These are phyloP conservation scores for Hordeum marinum DNA, from an alignment of 176 grass and related monocot species.

Conservation along the genomic window DNA sequence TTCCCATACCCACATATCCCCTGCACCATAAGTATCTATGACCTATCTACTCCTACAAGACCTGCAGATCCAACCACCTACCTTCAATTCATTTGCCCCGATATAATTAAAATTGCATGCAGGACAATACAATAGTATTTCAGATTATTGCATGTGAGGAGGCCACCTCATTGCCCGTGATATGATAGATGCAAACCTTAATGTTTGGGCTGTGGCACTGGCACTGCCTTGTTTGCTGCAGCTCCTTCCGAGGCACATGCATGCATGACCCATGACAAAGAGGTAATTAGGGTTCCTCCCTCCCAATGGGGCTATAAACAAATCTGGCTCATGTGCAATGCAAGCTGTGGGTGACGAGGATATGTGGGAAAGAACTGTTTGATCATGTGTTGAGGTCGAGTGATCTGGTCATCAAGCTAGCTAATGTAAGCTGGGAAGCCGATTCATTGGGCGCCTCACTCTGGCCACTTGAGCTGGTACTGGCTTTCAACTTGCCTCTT, in stretches of 20 bases:
- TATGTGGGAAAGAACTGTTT: not conserved
- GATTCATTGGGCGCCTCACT: not conserved
- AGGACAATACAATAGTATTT: not conserved
- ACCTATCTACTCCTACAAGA: not conserved
- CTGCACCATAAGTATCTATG: not conserved
- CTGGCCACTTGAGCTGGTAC: not conserved
- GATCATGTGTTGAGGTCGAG: not conserved
- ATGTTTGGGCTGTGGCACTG: constrained; percentile 2
- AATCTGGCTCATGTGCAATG: constrained; percentile 4
- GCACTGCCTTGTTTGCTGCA: constrained; percentile 15
- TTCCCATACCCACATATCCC: constrained; percentile 5
- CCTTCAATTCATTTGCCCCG: constrained; percentile 8
- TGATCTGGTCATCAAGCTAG: not conserved
- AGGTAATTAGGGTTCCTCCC: not conserved
- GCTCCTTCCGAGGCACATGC: constrained; percentile 28
- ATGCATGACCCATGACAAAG: not conserved
- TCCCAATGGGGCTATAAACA: constrained; percentile 11
- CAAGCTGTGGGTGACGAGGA: constrained; percentile 13
- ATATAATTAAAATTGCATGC: not conserved
- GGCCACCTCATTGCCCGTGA: not conserved
- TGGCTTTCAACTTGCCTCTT: not conserved
- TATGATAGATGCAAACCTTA: constrained; percentile 1
- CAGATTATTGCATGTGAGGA: constrained; percentile 8
- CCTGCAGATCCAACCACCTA: constrained; percentile 39
- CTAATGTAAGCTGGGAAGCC: not conserved